Evolutionary conservation across 805 yeast genomes (phyloP), one percentile per base, ranked within the genome.

Genomic region (Ogataea nonfermentans): DNA sequence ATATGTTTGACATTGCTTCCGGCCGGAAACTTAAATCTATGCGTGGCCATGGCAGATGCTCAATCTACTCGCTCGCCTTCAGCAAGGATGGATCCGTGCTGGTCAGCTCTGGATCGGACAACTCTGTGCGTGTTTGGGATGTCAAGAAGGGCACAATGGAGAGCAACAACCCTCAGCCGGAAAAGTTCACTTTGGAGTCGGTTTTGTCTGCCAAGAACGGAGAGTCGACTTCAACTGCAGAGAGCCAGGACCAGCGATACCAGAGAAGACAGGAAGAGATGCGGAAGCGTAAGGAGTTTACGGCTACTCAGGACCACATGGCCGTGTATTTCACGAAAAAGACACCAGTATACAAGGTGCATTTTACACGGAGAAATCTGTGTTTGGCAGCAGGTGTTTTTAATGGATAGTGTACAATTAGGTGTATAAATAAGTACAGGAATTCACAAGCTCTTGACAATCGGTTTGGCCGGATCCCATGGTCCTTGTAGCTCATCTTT

Each of bases 71-170:
- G 5, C 68, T 93, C 45, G 73, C 84, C 4, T 91, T 88, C 61
- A 83, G 91, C 26, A 76, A 76, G 52, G 98, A 90, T 55, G 97
- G 98, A 19, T 79, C 85, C 20, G 87, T 89, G 0, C 71, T 93
- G 31, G 90, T 93, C 4, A 84, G 95, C 63, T 88, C 95, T 15
- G 96, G 95, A 34, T 89, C 95, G 2, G 99, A 93, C 66, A 79
- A 82, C 57, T 81, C 95, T 2, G 95, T 93, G 3, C 74, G 99
- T 49, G 95, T 89, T 3, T 93, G 99, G 99, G 98, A 93, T 62
- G 79, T 88, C 37, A 88, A 85, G 60, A 78, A 80, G 52, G 88
- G 87, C 38, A 88, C 97, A 0, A 72, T 73, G 37, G 96, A 89
- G 52, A 78, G 81, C 1, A 84, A 84, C 5, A 80, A 77, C 44